Percentiles rank a stretch among this genome's conserved stretches.
These are phyloP conservation scores for Cyclotella cryptica DNA, from an alignment of 108 stramenopile genomes.

Conservation along the genomic window DNA sequence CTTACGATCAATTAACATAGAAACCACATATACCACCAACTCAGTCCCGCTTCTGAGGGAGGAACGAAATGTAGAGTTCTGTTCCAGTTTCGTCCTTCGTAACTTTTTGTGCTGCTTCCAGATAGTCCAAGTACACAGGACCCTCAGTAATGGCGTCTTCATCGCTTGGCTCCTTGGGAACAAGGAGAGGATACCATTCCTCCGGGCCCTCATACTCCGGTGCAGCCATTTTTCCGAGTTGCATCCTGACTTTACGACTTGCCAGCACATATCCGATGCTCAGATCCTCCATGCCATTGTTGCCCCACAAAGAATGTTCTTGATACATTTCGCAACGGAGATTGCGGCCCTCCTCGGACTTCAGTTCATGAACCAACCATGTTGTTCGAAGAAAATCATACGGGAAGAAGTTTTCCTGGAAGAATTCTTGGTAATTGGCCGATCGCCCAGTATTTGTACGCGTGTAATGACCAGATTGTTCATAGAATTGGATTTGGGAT, in stretches of 20 bases:
- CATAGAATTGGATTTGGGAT: slow-evolving; percentile 62
- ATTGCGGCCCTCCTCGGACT: slow-evolving; percentile 43
- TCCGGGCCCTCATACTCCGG: slow-evolving; percentile 38
- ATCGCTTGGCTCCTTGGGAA: slow-evolving; percentile 32
- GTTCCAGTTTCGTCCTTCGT: slow-evolving; percentile 37
- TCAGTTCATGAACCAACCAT: slow-evolving; percentile 67
- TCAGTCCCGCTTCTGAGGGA: slow-evolving; percentile 31
- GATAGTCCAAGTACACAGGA: slow-evolving; percentile 43
- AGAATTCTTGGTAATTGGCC: slow-evolving; percentile 45
- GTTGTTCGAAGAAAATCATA: slow-evolving; percentile 51
- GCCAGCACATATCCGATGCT: slow-evolving; percentile 66
- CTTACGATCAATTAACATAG: slow-evolving; percentile 1
- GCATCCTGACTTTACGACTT: slow-evolving; percentile 42
- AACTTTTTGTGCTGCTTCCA: slow-evolving; percentile 38
- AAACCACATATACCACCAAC: background rate
- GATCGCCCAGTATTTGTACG: slow-evolving; percentile 43
- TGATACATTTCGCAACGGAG: slow-evolving; percentile 85
- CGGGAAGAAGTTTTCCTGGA: slow-evolving; percentile 54
- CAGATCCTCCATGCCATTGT: slow-evolving; percentile 66
- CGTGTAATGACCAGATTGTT: slow-evolving; percentile 39
- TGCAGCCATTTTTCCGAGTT: slow-evolving; percentile 46
- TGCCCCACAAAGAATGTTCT: slow-evolving; percentile 76
- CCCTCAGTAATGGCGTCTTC: slow-evolving; percentile 35
- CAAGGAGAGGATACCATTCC: slow-evolving; percentile 56
- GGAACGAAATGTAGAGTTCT: slow-evolving; percentile 47